A percentile compares a stretch with the other conserved stretches of the same genome.
These are phyloP conservation scores for Sarocladiaceae sp. DNA, from an alignment of 2,329 filamentous ascomycete genomes.

Conservation along the genomic window DNA sequence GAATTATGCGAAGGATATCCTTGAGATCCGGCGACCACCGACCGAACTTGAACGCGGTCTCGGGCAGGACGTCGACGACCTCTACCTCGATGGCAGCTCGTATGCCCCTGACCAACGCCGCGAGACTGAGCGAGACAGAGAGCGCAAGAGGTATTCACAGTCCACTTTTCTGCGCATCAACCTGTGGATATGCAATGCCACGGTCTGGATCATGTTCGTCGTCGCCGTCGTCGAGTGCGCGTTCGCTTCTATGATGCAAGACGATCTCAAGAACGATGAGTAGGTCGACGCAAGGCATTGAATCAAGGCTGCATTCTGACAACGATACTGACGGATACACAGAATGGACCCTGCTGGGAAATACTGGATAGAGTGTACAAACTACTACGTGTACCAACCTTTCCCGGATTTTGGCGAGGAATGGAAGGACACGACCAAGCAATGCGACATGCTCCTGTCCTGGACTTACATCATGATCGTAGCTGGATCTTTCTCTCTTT, in stretches of 20 bases:
- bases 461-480: conserved; percentile 4
- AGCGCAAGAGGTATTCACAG: neutral
- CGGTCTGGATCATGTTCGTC: conserved; percentile 3
- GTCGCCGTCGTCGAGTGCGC: neutral
- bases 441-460: neutral
- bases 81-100: too few relatives aligned
- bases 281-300: neutral
- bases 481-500: neutral
- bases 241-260: conserved; percentile 5
- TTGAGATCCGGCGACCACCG: neutral
- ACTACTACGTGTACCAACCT: neutral
- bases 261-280: conserved; percentile 1
- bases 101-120: too few relatives aligned
- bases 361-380: neutral
- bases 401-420: neutral
- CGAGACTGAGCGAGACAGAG: neutral
- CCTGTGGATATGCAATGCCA: neutral
- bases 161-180: neutral
- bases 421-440: neutral
- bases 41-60: neutral
- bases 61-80: too few relatives aligned
- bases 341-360: neutral
- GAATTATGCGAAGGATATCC: neutral
- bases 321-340: neutral
- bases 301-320: neutral